These are phyloP conservation scores for Aphanomyces cochlioides DNA, from an alignment of 352 stramenopile species.

Conservation along the genomic window DNA sequence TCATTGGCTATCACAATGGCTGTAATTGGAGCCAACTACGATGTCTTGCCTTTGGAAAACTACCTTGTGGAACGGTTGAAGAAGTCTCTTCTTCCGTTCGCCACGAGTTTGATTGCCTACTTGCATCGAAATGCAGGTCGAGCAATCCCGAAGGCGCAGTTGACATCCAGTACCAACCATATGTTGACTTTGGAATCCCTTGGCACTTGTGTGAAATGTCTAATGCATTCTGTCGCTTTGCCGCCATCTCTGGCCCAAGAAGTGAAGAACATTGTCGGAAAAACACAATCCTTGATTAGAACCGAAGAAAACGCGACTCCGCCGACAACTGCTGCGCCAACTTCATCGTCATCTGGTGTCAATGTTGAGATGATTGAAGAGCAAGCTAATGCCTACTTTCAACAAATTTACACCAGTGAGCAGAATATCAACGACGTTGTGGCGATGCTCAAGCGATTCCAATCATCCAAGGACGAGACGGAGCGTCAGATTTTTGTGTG, in stretches of 20 bases:
- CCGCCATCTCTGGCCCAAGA: conserved; percentile 69
- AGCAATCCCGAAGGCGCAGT: conserved; percentile 72
- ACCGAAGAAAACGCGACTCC: conserved; percentile 37
- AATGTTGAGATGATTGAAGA: conserved; percentile 97
- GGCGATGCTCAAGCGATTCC: conserved; percentile 98
- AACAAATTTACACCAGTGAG: conserved; percentile 99
- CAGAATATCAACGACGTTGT: conserved; percentile 98
- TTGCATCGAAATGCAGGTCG: conserved; percentile 81
- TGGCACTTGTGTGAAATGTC: conserved; percentile 77
- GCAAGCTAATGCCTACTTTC: conserved; percentile 97
- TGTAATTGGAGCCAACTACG: conserved; percentile 82
- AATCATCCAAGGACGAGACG: conserved; percentile 91
- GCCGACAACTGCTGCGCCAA: conserved; percentile 10
- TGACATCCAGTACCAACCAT: conserved; percentile 77
- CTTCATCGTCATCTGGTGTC: conserved; percentile 33
- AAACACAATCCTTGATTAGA: conserved; percentile 76
- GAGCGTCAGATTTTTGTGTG: conserved; percentile 99
- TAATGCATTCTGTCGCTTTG: conserved; percentile 59
- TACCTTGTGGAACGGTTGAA: conserved; percentile 78
- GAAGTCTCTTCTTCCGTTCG: conserved; percentile 67
- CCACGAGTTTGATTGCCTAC: conserved; percentile 78
- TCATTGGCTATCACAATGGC: conserved; percentile 79
- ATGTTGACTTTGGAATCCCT: conserved; percentile 81
- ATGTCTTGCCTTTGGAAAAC: conserved; percentile 77
- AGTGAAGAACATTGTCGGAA: conserved; percentile 83